Evolutionary conservation across 2,329 filamentous ascomycete species (phyloP).

Genomic region (Aureobasidium sp.): DNA sequence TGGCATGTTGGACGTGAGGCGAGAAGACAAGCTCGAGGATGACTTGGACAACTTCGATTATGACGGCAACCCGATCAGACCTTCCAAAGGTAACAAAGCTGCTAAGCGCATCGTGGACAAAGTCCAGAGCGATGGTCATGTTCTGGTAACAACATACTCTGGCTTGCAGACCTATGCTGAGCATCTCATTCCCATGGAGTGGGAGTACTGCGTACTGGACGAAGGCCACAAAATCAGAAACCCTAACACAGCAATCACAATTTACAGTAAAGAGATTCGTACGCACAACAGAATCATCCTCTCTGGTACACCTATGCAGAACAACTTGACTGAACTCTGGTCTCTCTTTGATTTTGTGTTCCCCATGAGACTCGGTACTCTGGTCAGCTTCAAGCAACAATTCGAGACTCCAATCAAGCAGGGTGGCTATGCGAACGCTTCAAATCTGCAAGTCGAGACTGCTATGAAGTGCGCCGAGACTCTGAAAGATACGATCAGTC

Average conservation of each 20-base stretch:
- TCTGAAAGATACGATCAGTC: conserved; percentile 85
- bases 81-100: conserved; percentile 55
- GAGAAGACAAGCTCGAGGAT: conserved; percentile 56
- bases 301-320: conserved; percentile 96
- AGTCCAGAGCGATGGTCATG: conserved; percentile 77
- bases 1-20: conserved; percentile 78
- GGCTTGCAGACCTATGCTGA: conserved; percentile 90
- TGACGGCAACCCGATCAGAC: conserved; percentile 19
- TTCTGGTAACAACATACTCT: conserved; percentile 91
- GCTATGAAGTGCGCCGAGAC: conserved; percentile 91
- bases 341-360: conserved; percentile 97
- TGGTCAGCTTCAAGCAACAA: conserved; percentile 82
- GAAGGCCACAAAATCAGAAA: conserved; percentile 98
- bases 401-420: conserved; percentile 92
- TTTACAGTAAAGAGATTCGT: conserved; percentile 87
- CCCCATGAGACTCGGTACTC: conserved; percentile 86
- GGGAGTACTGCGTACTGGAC: conserved; percentile 90
- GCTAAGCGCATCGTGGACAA: conserved; percentile 75
- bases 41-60: conserved; percentile 49
- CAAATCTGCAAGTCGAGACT: conserved; percentile 87
- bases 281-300: conserved; percentile 88
- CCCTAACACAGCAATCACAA: conserved; percentile 87
- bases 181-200: conserved; percentile 72
- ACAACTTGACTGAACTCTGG: conserved; percentile 92
- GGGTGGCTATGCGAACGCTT: conserved; percentile 92